Base-by-base conservation (phyloP, 2,329 filamentous ascomycete species). In the Pyricularia sp. region DNA sequence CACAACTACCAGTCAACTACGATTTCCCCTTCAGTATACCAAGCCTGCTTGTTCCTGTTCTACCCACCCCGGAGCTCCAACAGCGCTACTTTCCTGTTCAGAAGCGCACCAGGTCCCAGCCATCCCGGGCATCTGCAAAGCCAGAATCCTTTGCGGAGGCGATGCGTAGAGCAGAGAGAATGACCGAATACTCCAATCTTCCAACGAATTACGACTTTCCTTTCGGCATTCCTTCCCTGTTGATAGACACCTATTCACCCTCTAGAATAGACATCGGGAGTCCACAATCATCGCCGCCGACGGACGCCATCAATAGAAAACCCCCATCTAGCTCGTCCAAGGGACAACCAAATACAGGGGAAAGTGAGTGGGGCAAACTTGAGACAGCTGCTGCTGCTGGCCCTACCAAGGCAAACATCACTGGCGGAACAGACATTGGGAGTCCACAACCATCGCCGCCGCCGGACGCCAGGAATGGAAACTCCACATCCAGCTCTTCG, bases 11-110 rank as follows among this genome's bases (percentile, higher is more conserved):
- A 6, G 25, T 58, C 33, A 69, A 71, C 68, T 72, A 71, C 72
- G 68, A 72, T 23, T 72, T 71, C 36, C 71, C 73, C 25, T 72
- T 72, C 65, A 71, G 70, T 63, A 69, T 72, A 11, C 69, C 70
- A 3, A 69, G 68, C 9, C 72, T 73, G 11, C 69, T 72, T 58
- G 71, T 72, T 23, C 33, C 70, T 2, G 72, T 70, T 11, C 68
- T 68, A 12, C 70, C 70, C 1, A 63, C 59, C 9, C 61, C 20
- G 20, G 26, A 70, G 14, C 59, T 67, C 26, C 65, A 67, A 26
- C 42, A 67, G 14, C 65, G 65, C 42, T 58, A 67, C 25, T 58
- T 67, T 7, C 30, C 65, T 7, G 36, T 58, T 9, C 42, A 30
- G 30, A 67, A 58, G 14, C 25, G 36, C 23, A 58, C 25, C 25